Evolutionary conservation across 2,329 filamentous ascomycete genomes (phyloP).

Genomic region (Arthroderma sp.): DNA sequence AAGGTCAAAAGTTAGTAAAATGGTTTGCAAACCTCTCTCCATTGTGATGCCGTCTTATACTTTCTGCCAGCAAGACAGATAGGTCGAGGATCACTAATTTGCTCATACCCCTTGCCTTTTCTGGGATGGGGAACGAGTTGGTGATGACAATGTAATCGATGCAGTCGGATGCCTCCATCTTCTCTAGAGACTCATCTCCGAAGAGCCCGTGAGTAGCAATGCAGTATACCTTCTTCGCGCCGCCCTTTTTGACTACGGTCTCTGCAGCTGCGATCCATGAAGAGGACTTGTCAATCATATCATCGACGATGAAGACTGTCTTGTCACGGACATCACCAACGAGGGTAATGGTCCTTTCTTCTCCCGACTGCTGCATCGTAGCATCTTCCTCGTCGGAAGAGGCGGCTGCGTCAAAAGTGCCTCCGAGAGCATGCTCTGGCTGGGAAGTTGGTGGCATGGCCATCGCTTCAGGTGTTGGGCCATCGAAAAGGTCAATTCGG

Average conservation of each 20-base stretch:
- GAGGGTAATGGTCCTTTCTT: conserved; percentile 94
- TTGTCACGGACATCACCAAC: conserved; percentile 84
- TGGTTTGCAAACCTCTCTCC: conserved; percentile 63
- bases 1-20: conserved; percentile 19
- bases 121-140: conserved; percentile 87
- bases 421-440: conserved; percentile 60
- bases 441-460: conserved; percentile 65
- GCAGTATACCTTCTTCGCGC: conserved; percentile 88
- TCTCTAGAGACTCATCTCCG: conserved; percentile 73
- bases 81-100: conserved; percentile 87
- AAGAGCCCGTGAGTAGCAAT: conserved; percentile 96
- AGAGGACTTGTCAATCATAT: conserved; percentile 96
- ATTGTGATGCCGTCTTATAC: conserved; percentile 91
- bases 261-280: conserved; percentile 97
- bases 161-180: conserved; percentile 82
- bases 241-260: conserved; percentile 84
- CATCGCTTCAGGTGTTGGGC: conserved; percentile 67
- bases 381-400: conserved; percentile 84
- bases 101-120: conserved; percentile 54
- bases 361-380: conserved; percentile 48
- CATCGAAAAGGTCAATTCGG: conserved; percentile 34
- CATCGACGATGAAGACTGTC: conserved; percentile 87
- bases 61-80: conserved; percentile 75
- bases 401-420: conserved; percentile 69
- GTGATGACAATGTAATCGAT: conserved; percentile 92